Percentiles rank a stretch among this genome's conserved stretches.
Evolutionary conservation across 192 early-diverging fungal genomes (phyloP).

Genomic region (Lunasporangiospora selenospora): DNA sequence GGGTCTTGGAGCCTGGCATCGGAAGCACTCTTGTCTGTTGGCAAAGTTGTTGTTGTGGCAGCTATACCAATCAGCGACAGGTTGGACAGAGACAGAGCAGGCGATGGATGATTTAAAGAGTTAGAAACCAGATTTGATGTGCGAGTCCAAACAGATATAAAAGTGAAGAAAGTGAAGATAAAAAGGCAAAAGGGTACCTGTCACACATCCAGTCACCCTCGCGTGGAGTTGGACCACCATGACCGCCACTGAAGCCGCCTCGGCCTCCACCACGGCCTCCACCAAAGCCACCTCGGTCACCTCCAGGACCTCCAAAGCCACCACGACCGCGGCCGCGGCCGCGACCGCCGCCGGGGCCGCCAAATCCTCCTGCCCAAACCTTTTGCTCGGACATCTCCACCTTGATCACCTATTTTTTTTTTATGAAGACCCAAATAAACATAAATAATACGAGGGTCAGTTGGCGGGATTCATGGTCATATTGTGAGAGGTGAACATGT

Average conservation of each 20-base stretch:
- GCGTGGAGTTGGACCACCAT: slow-evolving; percentile 51
- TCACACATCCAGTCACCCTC: slow-evolving; percentile 69
- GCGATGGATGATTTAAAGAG: too few species aligned
- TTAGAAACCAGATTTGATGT: too few species aligned
- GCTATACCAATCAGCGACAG: too few species aligned
- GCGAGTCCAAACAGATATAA: too few species aligned
- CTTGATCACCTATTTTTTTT: slow-evolving; percentile 60
- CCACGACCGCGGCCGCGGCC: slow-evolving; percentile 53
- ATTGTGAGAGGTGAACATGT: too few species aligned
- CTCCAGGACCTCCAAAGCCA: slow-evolving; percentile 47
- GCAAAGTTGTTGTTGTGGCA: slow-evolving; percentile 76
- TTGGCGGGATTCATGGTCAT: too few species aligned
- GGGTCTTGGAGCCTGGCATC: slow-evolving; percentile 65
- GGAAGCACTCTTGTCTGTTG: slow-evolving; percentile 65
- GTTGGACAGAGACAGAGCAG: too few species aligned
- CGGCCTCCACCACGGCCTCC: slow-evolving; percentile 52
- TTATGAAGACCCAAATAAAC: slow-evolving; percentile 21
- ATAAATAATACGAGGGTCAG: slow-evolving; percentile 62
- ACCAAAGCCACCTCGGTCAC: slow-evolving; percentile 48
- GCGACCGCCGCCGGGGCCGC: slow-evolving; percentile 56
- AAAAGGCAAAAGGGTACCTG: slow-evolving; percentile 45
- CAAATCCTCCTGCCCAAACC: slow-evolving; percentile 47
- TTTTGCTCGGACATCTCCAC: slow-evolving; percentile 70
- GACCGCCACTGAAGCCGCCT: slow-evolving; percentile 43
- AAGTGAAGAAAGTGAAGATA: too few species aligned